A percentile compares a stretch with the other conserved stretches of the same genome.
These are phyloP conservation scores for Daldinia vernicosa DNA, from an alignment of 495 filamentous ascomycete species.

Conservation along the genomic window DNA sequence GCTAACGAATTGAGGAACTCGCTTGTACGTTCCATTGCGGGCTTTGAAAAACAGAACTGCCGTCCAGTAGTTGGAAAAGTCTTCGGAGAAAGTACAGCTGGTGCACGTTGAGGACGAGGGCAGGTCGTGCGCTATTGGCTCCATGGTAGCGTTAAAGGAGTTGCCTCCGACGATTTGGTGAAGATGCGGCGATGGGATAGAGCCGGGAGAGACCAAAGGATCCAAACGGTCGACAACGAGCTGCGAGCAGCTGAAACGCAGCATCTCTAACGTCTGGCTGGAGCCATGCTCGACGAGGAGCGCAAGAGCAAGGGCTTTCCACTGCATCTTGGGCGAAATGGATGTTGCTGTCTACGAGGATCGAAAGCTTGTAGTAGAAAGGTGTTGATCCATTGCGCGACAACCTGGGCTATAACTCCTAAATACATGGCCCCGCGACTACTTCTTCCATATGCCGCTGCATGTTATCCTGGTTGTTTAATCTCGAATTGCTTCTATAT, in stretches of 20 bases:
- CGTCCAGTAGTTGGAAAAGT: slow-evolving; percentile 56
- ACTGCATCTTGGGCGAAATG: slow-evolving; percentile 49
- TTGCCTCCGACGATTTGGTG: slow-evolving; percentile 56
- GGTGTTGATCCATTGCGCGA: slow-evolving; percentile 14
- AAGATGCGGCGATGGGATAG: slow-evolving; percentile 51
- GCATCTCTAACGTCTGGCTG: slow-evolving; percentile 46
- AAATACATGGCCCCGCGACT: slow-evolving; percentile 32
- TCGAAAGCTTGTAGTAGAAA: slow-evolving; percentile 27
- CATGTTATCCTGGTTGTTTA: slow-evolving; percentile 34
- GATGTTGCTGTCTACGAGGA: slow-evolving; percentile 30
- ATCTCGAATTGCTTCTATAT: slow-evolving; percentile 47
- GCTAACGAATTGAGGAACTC: slow-evolving; percentile 52
- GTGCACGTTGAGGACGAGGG: slow-evolving; percentile 45
- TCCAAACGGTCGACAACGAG: slow-evolving; percentile 67
- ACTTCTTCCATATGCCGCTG: slow-evolving; percentile 42
- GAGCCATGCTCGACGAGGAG: slow-evolving; percentile 46
- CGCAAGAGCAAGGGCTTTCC: slow-evolving; percentile 48
- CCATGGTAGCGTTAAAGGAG: slow-evolving; percentile 50
- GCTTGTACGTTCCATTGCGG: slow-evolving; percentile 54
- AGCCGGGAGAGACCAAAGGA: slow-evolving; percentile 69
- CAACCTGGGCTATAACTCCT: slow-evolving; percentile 25
- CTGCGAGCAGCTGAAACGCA: slow-evolving; percentile 55
- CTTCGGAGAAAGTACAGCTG: slow-evolving; percentile 49
- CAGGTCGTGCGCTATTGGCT: slow-evolving; percentile 43
- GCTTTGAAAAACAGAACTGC: slow-evolving; percentile 52